Evolutionary conservation across 2,329 filamentous ascomycete genomes (phyloP).

Genomic region (Trichoderma gracile): DNA sequence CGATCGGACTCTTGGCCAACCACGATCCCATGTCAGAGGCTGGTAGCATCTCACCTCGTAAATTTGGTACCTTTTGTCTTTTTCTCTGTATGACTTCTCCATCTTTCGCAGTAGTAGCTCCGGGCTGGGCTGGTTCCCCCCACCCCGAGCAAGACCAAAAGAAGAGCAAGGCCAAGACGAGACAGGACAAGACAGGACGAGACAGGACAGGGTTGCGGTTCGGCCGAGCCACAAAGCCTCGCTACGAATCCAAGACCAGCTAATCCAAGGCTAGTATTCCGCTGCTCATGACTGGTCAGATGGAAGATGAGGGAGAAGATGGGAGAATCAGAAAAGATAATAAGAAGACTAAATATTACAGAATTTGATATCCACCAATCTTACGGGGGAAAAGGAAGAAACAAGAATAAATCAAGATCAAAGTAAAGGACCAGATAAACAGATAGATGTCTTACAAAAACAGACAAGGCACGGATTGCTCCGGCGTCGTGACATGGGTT

Average conservation of each 20-base stretch:
- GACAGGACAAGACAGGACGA: too few species aligned
- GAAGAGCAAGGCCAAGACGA: too few species aligned
- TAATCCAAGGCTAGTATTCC: too few species aligned
- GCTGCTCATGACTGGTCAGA: too few species aligned
- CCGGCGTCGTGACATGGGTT: conserved; percentile 18
- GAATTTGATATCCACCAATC: neutral
- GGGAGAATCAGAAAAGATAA: too few species aligned
- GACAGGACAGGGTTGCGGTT: conserved; percentile 4
- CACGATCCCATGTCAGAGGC: too few species aligned
- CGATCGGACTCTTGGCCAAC: too few species aligned
- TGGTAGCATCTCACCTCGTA: too few species aligned
- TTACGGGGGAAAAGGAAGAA: neutral
- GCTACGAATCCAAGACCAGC: conserved; percentile 4
- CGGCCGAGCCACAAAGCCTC: conserved; percentile 17
- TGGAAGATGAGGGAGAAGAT: too few species aligned
- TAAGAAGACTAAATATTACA: neutral
- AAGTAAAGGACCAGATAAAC: neutral
- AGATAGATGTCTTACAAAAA: neutral
- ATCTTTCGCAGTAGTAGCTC: neutral
- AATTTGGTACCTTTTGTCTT: too few species aligned
- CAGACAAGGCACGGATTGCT: conserved; percentile 14
- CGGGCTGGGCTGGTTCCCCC: neutral
- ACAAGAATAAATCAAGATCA: neutral
- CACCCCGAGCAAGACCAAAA: neutral
- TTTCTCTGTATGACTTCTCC: too few species aligned